Evolutionary conservation across 192 early-diverging fungal species (phyloP), one percentile per base, ranked within the genome.

Genomic region (Phycomyces blakesleeanus): DNA sequence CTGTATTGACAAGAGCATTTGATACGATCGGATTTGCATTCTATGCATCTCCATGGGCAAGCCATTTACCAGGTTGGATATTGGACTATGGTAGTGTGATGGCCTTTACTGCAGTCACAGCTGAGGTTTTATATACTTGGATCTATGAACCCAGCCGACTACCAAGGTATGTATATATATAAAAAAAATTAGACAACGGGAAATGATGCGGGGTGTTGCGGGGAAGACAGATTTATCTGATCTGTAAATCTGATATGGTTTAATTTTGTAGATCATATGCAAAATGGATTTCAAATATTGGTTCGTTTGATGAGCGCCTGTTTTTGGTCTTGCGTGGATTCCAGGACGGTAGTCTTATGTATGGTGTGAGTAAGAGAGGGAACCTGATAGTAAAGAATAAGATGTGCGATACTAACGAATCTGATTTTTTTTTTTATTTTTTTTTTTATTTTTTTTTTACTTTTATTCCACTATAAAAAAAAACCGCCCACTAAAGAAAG

Each of bases 121-220:
- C 82, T 0, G 81, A 86, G 58, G 85, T 87, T 34, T 84, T 87
- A 81, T 86, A 71, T 57, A 81, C 79, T 11, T 87, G 82, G 82
- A 60, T 87, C 38, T 86, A 71, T 71, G 80, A 77, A 47, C 71
- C 84, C n/a, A 6, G 67, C 8, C 70, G 81, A 12, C 39, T 82
- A 34, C 77, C 86, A 60, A 79, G 68, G 81, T 83, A 74, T n/a
- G n/a, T n/a, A n/a, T n/a, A n/a, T n/a, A n/a, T n/a, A n/a, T n/a
- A n/a, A n/a, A 34, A 34, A 7, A 34, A 34, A 7, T 34, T 7
- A n/a, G n/a, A n/a, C n/a, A n/a, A n/a, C n/a, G n/a, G n/a, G n/a
- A n/a, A 34, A 34, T 34, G 29, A 34, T 34, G 29, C 29, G 29
- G 29, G 29, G 29, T 34, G n/a, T n/a, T n/a, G 29, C 29, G 29